phyloP scores from a whole-genome alignment of 2,329 filamentous ascomycete genomes.

The Pseudogymnoascus sp. region DNA sequence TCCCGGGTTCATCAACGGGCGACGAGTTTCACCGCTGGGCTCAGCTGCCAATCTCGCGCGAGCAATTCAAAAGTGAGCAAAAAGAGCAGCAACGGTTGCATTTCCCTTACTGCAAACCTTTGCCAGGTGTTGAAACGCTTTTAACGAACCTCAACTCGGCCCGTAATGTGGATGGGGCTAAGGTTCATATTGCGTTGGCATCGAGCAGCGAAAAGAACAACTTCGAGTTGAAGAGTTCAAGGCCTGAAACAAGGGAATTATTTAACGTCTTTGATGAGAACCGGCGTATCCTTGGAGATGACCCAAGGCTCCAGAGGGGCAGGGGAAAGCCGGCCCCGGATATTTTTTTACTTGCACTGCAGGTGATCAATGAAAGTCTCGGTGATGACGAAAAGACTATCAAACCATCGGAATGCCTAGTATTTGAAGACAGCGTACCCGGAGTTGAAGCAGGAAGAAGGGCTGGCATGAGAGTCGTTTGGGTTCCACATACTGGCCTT shows the following conservation, averaged over 20 bases:
- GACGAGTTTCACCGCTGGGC: conserved; percentile 74
- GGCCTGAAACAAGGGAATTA: conserved; percentile 34
- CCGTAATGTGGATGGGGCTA: not conserved
- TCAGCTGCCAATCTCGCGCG: conserved; percentile 65
- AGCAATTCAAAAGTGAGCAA: conserved; percentile 58
- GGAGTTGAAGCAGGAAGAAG: conserved; percentile 85
- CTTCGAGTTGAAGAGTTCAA: not conserved
- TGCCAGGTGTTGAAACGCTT: conserved; percentile 70
- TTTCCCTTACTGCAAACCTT: conserved; percentile 65
- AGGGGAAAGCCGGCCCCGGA: conserved; percentile 92
- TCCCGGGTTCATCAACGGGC: conserved; percentile 34
- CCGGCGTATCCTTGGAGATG: conserved; percentile 79
- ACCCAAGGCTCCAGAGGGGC: conserved; percentile 65
- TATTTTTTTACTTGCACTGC: conserved; percentile 82
- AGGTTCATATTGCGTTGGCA: conserved; percentile 67
- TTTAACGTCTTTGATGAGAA: conserved; percentile 59
- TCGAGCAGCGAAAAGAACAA: conserved; percentile 48
- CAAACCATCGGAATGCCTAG: conserved; percentile 80
- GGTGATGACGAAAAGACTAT: conserved; percentile 57
- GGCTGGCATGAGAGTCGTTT: conserved; percentile 90
- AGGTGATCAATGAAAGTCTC: conserved; percentile 75
- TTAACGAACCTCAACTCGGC: conserved; percentile 46
- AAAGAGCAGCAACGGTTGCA: conserved; percentile 58
- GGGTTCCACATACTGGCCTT: conserved; percentile 79
- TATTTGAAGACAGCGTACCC: conserved; percentile 92